Evolutionary conservation across 108 stramenopile species (phyloP).

Genomic region (Cyclostephanos invisitatus): DNA sequence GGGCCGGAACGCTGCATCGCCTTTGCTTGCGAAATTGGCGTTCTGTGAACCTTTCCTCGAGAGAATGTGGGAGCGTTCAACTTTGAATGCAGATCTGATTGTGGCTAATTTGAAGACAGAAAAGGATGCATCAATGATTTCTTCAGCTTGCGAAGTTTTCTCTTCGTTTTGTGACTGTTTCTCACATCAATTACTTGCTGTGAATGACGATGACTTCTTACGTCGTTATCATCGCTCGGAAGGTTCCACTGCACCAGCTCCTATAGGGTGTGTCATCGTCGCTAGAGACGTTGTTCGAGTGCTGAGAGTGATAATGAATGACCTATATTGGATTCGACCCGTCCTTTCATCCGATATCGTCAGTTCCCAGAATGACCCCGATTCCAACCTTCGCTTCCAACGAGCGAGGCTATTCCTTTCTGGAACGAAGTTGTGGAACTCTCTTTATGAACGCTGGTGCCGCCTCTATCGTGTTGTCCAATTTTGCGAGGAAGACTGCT

Average conservation of each 20-base stretch:
- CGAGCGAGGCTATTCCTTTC: constrained; percentile 64
- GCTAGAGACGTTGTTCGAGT: constrained; percentile 54
- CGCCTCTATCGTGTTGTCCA: constrained; percentile 57
- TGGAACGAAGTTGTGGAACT: constrained; percentile 86
- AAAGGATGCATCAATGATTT: background rate
- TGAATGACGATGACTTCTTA: constrained; percentile 81
- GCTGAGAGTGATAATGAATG: constrained; percentile 52
- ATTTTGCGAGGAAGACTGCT: constrained; percentile 77
- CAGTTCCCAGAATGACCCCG: constrained; percentile 1
- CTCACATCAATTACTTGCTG: constrained; percentile 69
- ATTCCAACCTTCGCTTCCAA: constrained; percentile 27
- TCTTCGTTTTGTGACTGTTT: constrained; percentile 79
- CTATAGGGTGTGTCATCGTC: constrained; percentile 24
- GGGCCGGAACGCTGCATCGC: constrained; percentile 52
- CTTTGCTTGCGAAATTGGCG: constrained; percentile 58
- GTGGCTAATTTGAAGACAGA: constrained; percentile 12
- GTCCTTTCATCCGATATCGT: constrained; percentile 57
- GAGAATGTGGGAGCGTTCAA: constrained; percentile 27
- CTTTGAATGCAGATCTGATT: constrained; percentile 9
- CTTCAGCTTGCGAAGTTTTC: constrained; percentile 34
- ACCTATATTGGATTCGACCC: constrained; percentile 75
- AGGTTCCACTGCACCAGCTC: background rate
- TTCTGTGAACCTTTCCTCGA: constrained; percentile 41
- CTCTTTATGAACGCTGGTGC: constrained; percentile 84
- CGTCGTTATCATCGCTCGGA: constrained; percentile 26